Evolutionary conservation across 768 basidiomycete species (phyloP).

Genomic region (Termitomyces heimii): DNA sequence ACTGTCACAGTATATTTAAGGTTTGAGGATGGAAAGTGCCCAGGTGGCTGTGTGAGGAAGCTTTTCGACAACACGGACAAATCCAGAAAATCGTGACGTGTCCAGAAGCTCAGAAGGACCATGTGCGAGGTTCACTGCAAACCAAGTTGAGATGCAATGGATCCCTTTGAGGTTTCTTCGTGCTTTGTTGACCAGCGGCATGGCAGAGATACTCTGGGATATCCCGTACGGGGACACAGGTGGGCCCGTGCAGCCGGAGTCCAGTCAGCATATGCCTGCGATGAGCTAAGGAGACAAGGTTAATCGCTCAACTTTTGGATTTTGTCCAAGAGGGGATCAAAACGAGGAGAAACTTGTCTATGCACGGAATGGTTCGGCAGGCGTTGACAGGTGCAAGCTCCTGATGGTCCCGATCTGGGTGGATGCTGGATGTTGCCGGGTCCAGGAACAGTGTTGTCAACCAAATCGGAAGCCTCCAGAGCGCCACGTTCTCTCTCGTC

Average conservation of each 20-base stretch:
- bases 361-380: neutral
- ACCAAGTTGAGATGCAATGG: neutral
- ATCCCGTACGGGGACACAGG: neutral
- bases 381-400: neutral
- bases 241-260: neutral
- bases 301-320: neutral
- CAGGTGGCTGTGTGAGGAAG: slow-evolving; percentile 4
- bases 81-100: neutral
- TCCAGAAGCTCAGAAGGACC: neutral
- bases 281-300: neutral
- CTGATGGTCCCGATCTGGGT: slow-evolving; percentile 6
- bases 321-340: slow-evolving; percentile 1
- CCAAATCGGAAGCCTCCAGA: neutral
- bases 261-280: neutral
- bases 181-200: neutral
- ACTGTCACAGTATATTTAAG: too few species aligned
- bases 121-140: neutral
- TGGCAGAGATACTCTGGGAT: neutral
- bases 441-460: slow-evolving; percentile 5
- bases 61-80: neutral
- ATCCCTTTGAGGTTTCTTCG: neutral
- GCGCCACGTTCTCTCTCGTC: slow-evolving; percentile 5
- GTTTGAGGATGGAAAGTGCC: neutral
- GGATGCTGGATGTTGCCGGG: slow-evolving; percentile 4
- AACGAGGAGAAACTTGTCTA: neutral